Evolutionary conservation across 2,329 filamentous ascomycete genomes (phyloP), one percentile per base, ranked within the genome.

Genomic region (Aspergillus versicolor): DNA sequence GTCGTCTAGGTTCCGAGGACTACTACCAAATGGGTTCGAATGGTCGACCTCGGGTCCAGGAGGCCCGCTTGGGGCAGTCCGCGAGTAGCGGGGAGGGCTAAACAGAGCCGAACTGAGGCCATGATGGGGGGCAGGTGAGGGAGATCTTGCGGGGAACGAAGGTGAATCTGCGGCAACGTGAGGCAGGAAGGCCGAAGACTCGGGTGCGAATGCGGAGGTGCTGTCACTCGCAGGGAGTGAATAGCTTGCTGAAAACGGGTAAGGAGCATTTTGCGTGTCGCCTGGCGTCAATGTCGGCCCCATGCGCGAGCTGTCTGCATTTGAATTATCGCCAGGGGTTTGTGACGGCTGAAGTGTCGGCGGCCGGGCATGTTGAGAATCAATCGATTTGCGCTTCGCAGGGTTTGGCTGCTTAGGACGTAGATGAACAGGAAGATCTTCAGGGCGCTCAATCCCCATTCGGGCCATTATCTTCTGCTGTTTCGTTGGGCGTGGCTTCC

Each of bases 401-500:
- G 87, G 75, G 61, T 84, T 86, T 61, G 89, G 87, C 0, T 88
- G 87, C 71, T 96, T 96, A 4, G 90, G 86, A 62, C 90, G 88
- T 60, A 92, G 84, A 63, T 90, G 86, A 60, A 92, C 87, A 0
- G 94, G 94, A 4, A 99, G 81, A 64, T 97, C 90, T 53, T 97
- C 93, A 0, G 91, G 91, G 64, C 95, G 91, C 3, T 92, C 88
- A 12, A 97, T 91, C 2, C 92, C 92, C 60, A 94, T 86, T 66
- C 94, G 89, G 2, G 87, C 87, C 80, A 99, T 88, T 67, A 97
- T 84, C 78, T 97, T 97, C 73, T 97, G 93, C 63, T 97, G 85
- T 76, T 99, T 99, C 0, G 94, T 99, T 8, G 94, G 94, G 8
- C 94, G 87, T 41, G 94, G 94, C 75, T 99, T 99, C 57, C 94